Conservation (phyloP, 352 stramenopile genomes). For the Pythium apleroticum region DNA sequence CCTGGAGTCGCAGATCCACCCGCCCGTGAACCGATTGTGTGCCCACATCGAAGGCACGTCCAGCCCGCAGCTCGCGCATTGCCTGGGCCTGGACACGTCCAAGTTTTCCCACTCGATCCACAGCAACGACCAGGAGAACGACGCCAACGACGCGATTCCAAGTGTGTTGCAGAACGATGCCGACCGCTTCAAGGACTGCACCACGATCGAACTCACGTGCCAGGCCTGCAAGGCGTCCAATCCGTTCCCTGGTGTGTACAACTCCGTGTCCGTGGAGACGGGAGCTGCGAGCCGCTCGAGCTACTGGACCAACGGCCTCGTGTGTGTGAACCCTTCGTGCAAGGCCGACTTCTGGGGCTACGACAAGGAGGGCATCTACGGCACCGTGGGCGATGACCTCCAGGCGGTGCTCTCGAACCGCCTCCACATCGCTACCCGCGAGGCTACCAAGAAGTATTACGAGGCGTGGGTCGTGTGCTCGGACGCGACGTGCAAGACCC, state of each 20-base stretch:
- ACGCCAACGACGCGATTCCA: constrained; percentile 83
- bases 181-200: constrained; percentile 89
- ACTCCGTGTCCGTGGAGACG: constrained; percentile 18
- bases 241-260: constrained; percentile 75
- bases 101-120: constrained; percentile 92
- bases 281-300: constrained; percentile 9
- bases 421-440: constrained; percentile 77
- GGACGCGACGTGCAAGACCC: constrained; percentile 93
- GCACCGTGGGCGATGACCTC: constrained; percentile 71
- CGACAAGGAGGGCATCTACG: constrained; percentile 73
- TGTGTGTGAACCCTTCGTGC: constrained; percentile 66
- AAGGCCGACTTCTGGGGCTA: constrained; percentile 83
- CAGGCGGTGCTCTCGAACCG: constrained; percentile 79
- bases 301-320: constrained; percentile 48
- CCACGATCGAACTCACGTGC: constrained; percentile 74
- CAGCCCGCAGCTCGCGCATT: constrained; percentile 92
- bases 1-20: constrained; percentile 95
- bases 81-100: constrained; percentile 94
- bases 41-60: constrained; percentile 98
- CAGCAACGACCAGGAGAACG: constrained; percentile 83
- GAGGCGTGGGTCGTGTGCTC: constrained; percentile 92
- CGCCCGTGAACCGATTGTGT: constrained; percentile 97
- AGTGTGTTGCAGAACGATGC: constrained; percentile 86
- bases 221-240: constrained; percentile 60
- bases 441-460: constrained; percentile 87